Conservation (phyloP, 495 filamentous ascomycete genomes). For the Penicillium bovifimosum region DNA sequence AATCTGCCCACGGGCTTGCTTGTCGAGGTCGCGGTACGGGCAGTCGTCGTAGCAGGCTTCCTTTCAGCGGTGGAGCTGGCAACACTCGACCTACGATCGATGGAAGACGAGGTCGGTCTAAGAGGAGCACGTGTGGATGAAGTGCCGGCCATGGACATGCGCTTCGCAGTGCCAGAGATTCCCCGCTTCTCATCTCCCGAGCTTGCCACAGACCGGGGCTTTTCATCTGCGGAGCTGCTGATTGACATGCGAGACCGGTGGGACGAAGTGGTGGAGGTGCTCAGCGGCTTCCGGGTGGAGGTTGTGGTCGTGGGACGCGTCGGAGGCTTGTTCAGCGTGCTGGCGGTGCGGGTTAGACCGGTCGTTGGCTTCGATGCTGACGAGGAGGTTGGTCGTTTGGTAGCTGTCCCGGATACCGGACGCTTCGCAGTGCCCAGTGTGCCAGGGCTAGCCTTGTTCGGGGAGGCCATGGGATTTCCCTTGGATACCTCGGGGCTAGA, state of each 20-base stretch:
- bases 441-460: constrained; percentile 25
- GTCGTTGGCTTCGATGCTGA: constrained; percentile 28
- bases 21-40: constrained; percentile 29
- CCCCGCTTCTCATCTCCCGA: constrained; percentile 44
- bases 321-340: constrained; percentile 41
- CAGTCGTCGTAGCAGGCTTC: constrained; percentile 24
- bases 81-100: constrained; percentile 40
- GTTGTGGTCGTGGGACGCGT: constrained; percentile 39
- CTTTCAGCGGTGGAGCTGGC: constrained; percentile 30
- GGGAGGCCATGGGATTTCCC: constrained; percentile 32
- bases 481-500: constrained; percentile 40
- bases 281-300: constrained; percentile 35
- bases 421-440: constrained; percentile 27
- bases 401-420: constrained; percentile 27
- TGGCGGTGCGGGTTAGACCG: constrained; percentile 26
- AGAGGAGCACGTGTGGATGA: constrained; percentile 32
- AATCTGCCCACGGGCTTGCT: constrained; percentile 28
- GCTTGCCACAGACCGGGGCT: constrained; percentile 37
- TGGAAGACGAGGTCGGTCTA: constrained; percentile 31
- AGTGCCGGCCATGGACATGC: constrained; percentile 42
- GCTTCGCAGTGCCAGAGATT: constrained; percentile 42
- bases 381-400: constrained; percentile 36
- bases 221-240: constrained; percentile 48
- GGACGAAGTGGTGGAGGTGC: constrained; percentile 36
- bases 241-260: constrained; percentile 43